Evolutionary conservation across 2,329 filamentous ascomycete genomes (phyloP).

Genomic region (Fusarium redolens): DNA sequence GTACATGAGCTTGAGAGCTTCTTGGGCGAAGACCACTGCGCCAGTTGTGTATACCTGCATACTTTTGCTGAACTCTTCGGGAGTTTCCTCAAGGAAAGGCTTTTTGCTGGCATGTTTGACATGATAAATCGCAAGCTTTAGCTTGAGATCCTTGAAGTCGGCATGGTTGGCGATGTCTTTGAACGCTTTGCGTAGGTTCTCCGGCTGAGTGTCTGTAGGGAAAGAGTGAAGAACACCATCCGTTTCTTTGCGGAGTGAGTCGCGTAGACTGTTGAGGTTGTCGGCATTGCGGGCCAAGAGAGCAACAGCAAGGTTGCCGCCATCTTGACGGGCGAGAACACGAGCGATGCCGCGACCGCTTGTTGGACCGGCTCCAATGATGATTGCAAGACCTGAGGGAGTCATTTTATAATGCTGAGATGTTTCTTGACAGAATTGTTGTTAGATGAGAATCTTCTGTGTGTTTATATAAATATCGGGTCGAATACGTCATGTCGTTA

Average conservation of each 20-base stretch:
- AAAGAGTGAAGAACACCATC: conserved; percentile 38
- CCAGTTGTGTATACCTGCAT: conserved; percentile 65
- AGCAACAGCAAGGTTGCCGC: conserved; percentile 36
- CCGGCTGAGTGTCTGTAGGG: conserved; percentile 23
- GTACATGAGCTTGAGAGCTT: conserved; percentile 62
- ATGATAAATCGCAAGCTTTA: conserved; percentile 65
- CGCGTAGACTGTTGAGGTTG: conserved; percentile 44
- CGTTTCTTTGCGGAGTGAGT: conserved; percentile 60
- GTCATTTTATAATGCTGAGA: conserved; percentile 50
- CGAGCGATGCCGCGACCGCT: conserved; percentile 66
- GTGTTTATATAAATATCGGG: neutral
- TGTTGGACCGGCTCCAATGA: conserved; percentile 62
- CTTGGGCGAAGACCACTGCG: conserved; percentile 66
- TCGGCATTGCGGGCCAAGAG: conserved; percentile 34
- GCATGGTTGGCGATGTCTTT: conserved; percentile 57
- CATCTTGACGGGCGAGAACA: conserved; percentile 37
- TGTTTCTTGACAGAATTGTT: neutral
- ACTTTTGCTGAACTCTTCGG: conserved; percentile 59
- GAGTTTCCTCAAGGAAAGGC: conserved; percentile 65
- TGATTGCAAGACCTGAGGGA: conserved; percentile 61
- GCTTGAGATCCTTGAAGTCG: conserved; percentile 61
- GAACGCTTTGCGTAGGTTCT: conserved; percentile 22
- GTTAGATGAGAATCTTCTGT: accelerated
- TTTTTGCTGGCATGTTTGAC: conserved; percentile 67
- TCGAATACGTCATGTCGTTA: conserved; percentile 9